phyloP scores from a whole-genome alignment of 352 stramenopile genomes.

The Pythium grandisporangium region DNA sequence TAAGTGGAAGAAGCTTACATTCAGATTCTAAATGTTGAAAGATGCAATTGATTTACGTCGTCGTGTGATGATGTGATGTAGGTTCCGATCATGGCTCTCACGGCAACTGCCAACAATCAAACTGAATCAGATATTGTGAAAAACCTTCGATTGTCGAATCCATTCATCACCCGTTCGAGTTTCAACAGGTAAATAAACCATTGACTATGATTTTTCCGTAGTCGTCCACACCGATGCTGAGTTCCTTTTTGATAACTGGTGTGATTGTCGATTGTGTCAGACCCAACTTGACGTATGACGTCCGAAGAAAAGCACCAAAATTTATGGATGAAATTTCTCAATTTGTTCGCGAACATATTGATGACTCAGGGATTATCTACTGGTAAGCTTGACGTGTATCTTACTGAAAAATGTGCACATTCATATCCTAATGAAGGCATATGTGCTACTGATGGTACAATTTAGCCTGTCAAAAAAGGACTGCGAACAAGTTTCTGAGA shows the following conservation, averaged over 20 bases:
- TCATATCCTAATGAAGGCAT: too few species aligned
- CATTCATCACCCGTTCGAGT: conserved; percentile 75
- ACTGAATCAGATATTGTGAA: conserved; percentile 77
- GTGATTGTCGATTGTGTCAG: conserved; percentile 17
- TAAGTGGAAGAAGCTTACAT: too few species aligned
- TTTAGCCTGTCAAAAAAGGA: conserved; percentile 81
- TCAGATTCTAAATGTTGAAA: too few species aligned
- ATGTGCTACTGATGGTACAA: conserved; percentile 1
- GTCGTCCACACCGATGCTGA: too few species aligned
- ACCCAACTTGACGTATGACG: conserved; percentile 78
- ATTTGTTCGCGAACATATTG: conserved; percentile 71
- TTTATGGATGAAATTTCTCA: conserved; percentile 76
- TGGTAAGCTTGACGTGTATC: too few species aligned
- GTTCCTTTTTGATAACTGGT: background rate
- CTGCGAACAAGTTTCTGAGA: conserved; percentile 74
- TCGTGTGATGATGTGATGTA: conserved; percentile 9
- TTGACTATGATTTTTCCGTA: too few species aligned
- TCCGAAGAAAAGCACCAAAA: conserved; percentile 70
- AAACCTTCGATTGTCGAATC: conserved; percentile 62
- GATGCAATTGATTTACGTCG: conserved; percentile 4
- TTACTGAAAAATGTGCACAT: background rate
- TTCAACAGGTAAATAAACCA: conserved; percentile 85
- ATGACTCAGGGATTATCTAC: conserved; percentile 87
- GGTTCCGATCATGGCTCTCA: conserved; percentile 85
- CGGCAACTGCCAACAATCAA: conserved; percentile 78